These are phyloP conservation scores for Bipolaris bicolor DNA, from an alignment of 2,329 filamentous ascomycete species.

Conservation along the genomic window DNA sequence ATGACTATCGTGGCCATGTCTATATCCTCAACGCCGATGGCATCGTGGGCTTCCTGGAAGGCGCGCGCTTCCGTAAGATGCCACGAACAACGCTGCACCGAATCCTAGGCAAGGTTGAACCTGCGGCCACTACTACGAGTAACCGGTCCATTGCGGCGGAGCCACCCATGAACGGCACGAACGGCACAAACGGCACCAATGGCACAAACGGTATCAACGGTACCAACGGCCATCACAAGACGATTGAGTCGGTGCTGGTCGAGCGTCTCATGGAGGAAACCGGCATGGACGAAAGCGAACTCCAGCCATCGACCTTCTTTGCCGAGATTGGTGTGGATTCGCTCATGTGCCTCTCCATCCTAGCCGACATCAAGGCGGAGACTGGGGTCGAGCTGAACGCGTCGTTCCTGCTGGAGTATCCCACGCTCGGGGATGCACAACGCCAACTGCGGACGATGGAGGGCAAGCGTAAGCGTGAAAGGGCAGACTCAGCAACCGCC, in stretches of 20 bases:
- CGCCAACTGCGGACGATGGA: constrained; percentile 3
- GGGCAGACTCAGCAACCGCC: not conserved
- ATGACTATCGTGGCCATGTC: not conserved
- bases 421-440: not conserved
- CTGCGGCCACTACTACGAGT: not conserved
- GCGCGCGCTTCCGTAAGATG: constrained; percentile 1
- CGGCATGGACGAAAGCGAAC: not conserved
- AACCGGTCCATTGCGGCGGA: not conserved
- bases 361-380: no score
- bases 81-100: not conserved
- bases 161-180: not conserved
- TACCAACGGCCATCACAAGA: not conserved
- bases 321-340: constrained; percentile 4
- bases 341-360: not conserved
- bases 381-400: no score
- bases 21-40: constrained; percentile 1
- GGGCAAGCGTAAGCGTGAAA: not conserved
- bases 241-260: not conserved
- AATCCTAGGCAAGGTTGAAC: not conserved
- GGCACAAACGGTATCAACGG: no score
- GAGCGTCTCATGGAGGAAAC: not conserved
- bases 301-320: not conserved
- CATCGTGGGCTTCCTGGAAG: constrained; percentile 1
- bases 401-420: no score
- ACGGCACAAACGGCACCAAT: not conserved